These are phyloP conservation scores for Cladosporium austrohemisphaericum DNA, from an alignment of 2,329 filamentous ascomycete species.

Conservation along the genomic window DNA sequence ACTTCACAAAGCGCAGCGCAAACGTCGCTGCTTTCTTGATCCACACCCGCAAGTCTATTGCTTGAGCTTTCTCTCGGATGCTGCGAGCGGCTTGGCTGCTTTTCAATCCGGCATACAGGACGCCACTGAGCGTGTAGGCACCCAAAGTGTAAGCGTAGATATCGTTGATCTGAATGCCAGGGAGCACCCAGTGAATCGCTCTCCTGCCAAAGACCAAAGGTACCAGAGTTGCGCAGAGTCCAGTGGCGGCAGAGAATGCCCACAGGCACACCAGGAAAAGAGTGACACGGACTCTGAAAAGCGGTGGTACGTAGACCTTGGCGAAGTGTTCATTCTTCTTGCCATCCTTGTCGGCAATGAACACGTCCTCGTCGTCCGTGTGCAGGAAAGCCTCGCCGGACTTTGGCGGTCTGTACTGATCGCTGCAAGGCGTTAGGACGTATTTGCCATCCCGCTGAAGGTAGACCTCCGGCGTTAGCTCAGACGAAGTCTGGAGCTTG, in stretches of 20 bases:
- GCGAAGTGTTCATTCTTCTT: conserved; percentile 44
- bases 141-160: conserved; percentile 94
- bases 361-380: conserved; percentile 60
- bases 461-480: conserved; percentile 8
- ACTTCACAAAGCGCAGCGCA: conserved; percentile 40
- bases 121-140: conserved; percentile 71
- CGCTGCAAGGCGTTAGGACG: conserved; percentile 88
- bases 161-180: conserved; percentile 79
- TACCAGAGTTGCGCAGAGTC: conserved; percentile 78
- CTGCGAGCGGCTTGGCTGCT: conserved; percentile 16
- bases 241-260: conserved; percentile 85
- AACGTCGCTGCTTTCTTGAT: conserved; percentile 22
- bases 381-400: conserved; percentile 75
- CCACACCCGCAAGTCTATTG: conserved; percentile 24
- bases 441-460: conserved; percentile 67
- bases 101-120: conserved; percentile 53
- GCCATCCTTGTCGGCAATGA: conserved; percentile 31
- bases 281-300: conserved; percentile 75
- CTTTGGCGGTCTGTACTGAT: conserved; percentile 91
- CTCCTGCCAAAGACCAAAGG: conserved; percentile 80
- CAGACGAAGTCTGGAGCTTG: conserved; percentile 28
- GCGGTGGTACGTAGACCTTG: conserved; percentile 72
- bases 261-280: conserved; percentile 87
- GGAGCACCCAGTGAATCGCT: conserved; percentile 70
- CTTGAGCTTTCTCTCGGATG: conserved; percentile 19